These are phyloP conservation scores for Myxozyma geophila DNA, from an alignment of 805 yeast genomes.

Conservation along the genomic window DNA sequence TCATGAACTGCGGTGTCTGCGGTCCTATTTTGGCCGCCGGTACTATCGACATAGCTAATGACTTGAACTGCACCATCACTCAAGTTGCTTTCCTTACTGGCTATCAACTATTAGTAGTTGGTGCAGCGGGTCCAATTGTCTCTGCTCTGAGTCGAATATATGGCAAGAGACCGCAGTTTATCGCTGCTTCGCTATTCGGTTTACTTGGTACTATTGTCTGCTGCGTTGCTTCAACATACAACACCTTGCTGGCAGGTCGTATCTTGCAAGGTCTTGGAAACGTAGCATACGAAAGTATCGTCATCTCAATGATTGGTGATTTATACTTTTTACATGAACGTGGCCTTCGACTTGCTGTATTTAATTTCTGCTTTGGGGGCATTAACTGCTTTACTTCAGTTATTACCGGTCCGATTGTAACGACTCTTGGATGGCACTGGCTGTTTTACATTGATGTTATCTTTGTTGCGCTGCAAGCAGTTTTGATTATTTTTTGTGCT, in stretches of 20 bases:
- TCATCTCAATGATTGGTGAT: constrained; percentile 56
- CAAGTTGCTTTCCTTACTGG: background rate
- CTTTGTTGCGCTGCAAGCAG: constrained; percentile 2
- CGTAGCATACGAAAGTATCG: constrained; percentile 49
- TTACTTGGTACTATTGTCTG: constrained; percentile 5
- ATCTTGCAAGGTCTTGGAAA: constrained; percentile 45
- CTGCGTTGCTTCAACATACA: background rate
- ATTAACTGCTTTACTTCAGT: constrained; percentile 63
- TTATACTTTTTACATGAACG: constrained; percentile 58
- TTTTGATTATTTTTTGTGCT: background rate
- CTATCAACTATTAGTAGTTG: constrained; percentile 3
- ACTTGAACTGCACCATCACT: constrained; percentile 1
- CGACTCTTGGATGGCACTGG: constrained; percentile 52
- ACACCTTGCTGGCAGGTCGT: constrained; percentile 23
- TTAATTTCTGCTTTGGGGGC: constrained; percentile 57
- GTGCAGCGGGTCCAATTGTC: background rate
- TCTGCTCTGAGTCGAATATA: background rate
- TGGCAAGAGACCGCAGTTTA: constrained; percentile 7
- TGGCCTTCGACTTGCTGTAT: constrained; percentile 53
- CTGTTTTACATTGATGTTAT: constrained; percentile 2
- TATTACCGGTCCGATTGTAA: constrained; percentile 60
- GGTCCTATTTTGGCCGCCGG: constrained; percentile 15
- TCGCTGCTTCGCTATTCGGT: background rate
- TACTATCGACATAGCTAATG: background rate
- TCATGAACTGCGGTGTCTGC: constrained; percentile 1